These are phyloP conservation scores for Kodamaea plutei DNA, from an alignment of 1,139 yeast species.

Conservation along the genomic window DNA sequence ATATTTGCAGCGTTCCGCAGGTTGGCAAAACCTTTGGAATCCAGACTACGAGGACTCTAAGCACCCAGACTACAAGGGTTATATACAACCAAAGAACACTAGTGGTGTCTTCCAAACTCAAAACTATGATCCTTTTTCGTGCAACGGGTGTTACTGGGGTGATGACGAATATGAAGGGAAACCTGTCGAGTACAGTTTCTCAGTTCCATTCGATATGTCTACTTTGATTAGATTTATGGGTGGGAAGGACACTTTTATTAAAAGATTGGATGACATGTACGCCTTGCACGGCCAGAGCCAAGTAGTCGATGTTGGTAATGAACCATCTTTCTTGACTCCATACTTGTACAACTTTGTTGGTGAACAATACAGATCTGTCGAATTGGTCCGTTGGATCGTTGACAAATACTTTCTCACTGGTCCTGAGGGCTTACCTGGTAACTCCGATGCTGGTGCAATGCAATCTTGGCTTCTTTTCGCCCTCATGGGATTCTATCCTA, in stretches of 20 bases:
- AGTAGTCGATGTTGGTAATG: slow-evolving; percentile 32
- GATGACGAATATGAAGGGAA: slow-evolving; percentile 27
- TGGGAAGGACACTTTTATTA: slow-evolving; percentile 21
- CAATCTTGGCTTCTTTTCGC: slow-evolving; percentile 36
- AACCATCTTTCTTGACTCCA: slow-evolving; percentile 33
- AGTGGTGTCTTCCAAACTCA: slow-evolving; percentile 24
- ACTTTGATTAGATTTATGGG: slow-evolving; percentile 26
- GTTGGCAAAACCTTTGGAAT: slow-evolving; percentile 40
- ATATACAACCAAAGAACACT: slow-evolving; percentile 30
- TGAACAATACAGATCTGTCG: slow-evolving; percentile 26
- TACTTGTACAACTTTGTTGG: slow-evolving; percentile 28
- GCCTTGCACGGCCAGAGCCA: slow-evolving; percentile 21
- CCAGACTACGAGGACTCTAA: slow-evolving; percentile 23
- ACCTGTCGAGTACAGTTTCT: slow-evolving; percentile 32
- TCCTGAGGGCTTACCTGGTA: slow-evolving; percentile 30
- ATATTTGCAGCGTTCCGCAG: slow-evolving; percentile 30
- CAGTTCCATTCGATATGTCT: slow-evolving; percentile 32
- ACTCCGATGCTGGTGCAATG: slow-evolving; percentile 41
- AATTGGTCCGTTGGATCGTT: slow-evolving; percentile 28
- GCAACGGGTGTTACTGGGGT: slow-evolving; percentile 32
- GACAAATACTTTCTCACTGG: slow-evolving; percentile 25
- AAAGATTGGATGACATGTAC: slow-evolving; percentile 35
- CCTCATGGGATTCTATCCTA: slow-evolving; percentile 33
- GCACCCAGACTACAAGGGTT: slow-evolving; percentile 21
- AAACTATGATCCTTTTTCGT: slow-evolving; percentile 25